phyloP scores from a whole-genome alignment of 2,329 filamentous ascomycete genomes.

The Penicillium verrucosum region DNA sequence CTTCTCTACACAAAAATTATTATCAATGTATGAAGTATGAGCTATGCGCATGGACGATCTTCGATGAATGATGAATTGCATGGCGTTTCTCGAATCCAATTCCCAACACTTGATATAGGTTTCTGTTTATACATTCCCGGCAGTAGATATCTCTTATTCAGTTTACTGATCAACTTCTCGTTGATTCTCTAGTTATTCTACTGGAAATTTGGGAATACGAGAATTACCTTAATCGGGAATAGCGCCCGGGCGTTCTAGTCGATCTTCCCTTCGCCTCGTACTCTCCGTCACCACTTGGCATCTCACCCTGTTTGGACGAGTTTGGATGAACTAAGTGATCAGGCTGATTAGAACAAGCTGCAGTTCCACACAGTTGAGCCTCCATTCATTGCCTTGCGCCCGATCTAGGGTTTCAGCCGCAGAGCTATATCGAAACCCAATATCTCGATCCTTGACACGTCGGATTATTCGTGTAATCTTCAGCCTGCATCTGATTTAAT shows the following conservation, averaged over 20 bases:
- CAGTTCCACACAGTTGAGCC: background rate
- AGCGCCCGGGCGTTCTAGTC: slow-evolving; percentile 8
- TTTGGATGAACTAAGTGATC: background rate
- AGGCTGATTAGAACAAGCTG: background rate
- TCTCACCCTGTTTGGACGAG: background rate
- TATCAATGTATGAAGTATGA: slow-evolving; percentile 26
- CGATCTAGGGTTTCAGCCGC: background rate
- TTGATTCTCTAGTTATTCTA: background rate
- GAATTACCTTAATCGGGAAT: slow-evolving; percentile 17
- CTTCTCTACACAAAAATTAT: background rate
- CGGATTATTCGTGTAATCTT: background rate
- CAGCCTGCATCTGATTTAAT: background rate
- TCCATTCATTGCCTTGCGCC: background rate
- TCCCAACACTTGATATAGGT: too few relatives aligned
- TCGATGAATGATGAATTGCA: slow-evolving; percentile 19
- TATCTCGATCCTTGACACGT: background rate
- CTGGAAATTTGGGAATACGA: slow-evolving; percentile 17
- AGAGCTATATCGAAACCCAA: background rate
- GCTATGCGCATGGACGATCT: slow-evolving; percentile 10
- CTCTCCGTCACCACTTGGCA: background rate
- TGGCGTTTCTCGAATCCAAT: background rate
- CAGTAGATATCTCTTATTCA: background rate
- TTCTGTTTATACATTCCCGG: background rate
- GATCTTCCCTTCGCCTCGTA: background rate
- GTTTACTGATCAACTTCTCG: background rate